These are phyloP conservation scores for Ceratocystis cubensis DNA, from an alignment of 2,329 filamentous ascomycete genomes.

Conservation along the genomic window DNA sequence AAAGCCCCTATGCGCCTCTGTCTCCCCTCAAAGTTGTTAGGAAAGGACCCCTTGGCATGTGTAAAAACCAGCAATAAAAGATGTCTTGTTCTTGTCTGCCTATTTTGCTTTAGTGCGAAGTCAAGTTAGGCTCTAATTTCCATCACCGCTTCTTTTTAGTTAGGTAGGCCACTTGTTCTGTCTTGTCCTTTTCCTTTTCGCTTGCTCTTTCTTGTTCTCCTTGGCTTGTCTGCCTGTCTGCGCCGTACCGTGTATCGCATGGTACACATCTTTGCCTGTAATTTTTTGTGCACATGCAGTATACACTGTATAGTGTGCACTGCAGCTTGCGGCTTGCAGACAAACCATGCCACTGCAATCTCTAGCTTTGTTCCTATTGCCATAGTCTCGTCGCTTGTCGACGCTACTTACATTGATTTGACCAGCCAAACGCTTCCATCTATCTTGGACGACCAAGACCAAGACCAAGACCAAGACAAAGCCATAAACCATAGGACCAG, in stretches of 20 bases:
- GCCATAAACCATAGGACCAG: no score
- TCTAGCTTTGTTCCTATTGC: background rate
- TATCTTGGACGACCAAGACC: no score
- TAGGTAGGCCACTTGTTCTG: no score
- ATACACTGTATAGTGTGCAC: background rate
- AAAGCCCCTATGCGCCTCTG: no score
- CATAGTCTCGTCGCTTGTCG: background rate
- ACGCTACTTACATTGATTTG: no score
- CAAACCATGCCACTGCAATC: background rate
- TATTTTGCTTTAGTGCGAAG: background rate
- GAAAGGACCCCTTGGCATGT: no score
- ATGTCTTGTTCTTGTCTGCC: background rate
- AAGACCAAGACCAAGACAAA: no score
- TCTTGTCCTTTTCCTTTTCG: no score
- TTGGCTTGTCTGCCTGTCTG: background rate
- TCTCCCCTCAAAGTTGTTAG: no score
- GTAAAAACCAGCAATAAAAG: no score
- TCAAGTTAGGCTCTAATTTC: conserved; percentile 1
- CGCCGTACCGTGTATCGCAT: background rate
- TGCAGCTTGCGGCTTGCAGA: background rate
- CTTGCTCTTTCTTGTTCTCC: no score
- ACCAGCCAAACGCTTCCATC: no score
- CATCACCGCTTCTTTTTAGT: background rate
- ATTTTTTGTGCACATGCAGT: background rate
- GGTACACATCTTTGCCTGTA: background rate